A percentile compares a stretch with the other conserved stretches of the same genome.
phyloP scores from a whole-genome alignment of 371 early-diverging fungal species.

The Rhizopus microsporus region DNA sequence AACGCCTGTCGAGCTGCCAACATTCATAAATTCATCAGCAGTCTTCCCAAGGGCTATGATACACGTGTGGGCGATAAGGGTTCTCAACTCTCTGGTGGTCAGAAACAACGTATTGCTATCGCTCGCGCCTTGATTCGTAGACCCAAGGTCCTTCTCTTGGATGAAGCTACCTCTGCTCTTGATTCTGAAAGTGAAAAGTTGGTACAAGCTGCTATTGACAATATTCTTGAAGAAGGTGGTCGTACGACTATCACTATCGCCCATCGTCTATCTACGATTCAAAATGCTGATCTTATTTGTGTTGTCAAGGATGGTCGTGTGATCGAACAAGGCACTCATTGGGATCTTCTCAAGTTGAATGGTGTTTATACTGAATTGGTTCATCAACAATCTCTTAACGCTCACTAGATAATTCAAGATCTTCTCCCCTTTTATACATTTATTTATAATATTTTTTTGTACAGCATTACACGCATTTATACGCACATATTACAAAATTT shows the following conservation, averaged over 20 bases:
- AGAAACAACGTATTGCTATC: conserved; percentile 73
- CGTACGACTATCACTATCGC: conserved; percentile 67
- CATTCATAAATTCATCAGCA: conserved; percentile 75
- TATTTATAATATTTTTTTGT: too few species aligned
- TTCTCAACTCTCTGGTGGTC: conserved; percentile 71
- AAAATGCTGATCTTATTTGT: conserved; percentile 57
- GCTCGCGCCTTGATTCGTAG: conserved; percentile 79
- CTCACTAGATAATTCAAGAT: conserved; percentile 1
- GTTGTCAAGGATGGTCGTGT: conserved; percentile 34
- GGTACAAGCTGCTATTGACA: conserved; percentile 87
- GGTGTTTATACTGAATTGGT: conserved; percentile 18
- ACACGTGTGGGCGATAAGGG: conserved; percentile 81
- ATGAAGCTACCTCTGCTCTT: conserved; percentile 96
- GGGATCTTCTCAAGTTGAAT: conserved; percentile 20
- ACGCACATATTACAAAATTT: too few species aligned
- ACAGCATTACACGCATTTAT: too few species aligned
- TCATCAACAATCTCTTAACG: conserved; percentile 22
- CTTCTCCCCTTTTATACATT: too few species aligned
- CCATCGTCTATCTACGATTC: conserved; percentile 66
- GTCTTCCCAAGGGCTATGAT: conserved; percentile 75
- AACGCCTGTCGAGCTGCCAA: conserved; percentile 69
- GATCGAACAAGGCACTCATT: conserved; percentile 34
- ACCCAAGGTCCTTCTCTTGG: conserved; percentile 86
- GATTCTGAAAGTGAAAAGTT: conserved; percentile 89
- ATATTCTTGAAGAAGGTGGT: conserved; percentile 60